phyloP scores from a whole-genome alignment of 371 early-diverging fungal genomes.

The Actinomucor elegans region DNA sequence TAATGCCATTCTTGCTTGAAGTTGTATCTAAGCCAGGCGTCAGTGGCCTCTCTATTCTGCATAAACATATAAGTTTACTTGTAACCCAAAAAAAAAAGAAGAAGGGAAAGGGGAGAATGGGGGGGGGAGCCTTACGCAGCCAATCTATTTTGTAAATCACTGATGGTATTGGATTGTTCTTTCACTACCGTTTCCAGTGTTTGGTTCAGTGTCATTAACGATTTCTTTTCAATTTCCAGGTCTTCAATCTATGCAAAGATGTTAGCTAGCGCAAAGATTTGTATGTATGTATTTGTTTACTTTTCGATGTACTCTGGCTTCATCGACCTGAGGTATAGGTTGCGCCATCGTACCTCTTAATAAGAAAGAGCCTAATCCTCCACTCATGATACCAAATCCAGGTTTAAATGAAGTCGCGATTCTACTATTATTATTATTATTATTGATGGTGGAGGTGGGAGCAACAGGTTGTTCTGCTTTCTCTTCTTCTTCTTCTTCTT shows the following conservation, averaged over 20 bases:
- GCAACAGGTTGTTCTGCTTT: background rate
- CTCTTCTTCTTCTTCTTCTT: background rate
- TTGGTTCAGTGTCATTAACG: conserved; percentile 41
- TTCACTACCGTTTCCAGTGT: conserved; percentile 46
- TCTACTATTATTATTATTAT: background rate
- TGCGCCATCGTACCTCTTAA: conserved; percentile 14
- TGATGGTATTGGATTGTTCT: conserved; percentile 39
- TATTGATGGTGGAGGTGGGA: too few species aligned
- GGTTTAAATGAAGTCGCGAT: conserved; percentile 10
- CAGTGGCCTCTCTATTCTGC: conserved; percentile 35
- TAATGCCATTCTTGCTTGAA: conserved; percentile 28
- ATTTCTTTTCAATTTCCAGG: conserved; percentile 53
- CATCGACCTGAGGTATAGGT: conserved; percentile 4
- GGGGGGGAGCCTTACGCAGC: conserved; percentile 37
- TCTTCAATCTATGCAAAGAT: conserved; percentile 41
- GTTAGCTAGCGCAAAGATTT: background rate
- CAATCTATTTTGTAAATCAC: conserved; percentile 39
- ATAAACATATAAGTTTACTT: too few species aligned
- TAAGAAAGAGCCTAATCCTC: conserved; percentile 20
- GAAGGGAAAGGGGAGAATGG: too few species aligned
- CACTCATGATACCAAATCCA: conserved; percentile 9
- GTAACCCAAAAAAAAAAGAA: too few species aligned
- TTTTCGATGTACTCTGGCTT: conserved; percentile 44
- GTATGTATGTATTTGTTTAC: conserved; percentile 8
- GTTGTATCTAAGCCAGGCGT: conserved; percentile 36